These are phyloP conservation scores for Cadophora luteo-olivacea DNA, from an alignment of 2,329 filamentous ascomycete species.

Conservation along the genomic window DNA sequence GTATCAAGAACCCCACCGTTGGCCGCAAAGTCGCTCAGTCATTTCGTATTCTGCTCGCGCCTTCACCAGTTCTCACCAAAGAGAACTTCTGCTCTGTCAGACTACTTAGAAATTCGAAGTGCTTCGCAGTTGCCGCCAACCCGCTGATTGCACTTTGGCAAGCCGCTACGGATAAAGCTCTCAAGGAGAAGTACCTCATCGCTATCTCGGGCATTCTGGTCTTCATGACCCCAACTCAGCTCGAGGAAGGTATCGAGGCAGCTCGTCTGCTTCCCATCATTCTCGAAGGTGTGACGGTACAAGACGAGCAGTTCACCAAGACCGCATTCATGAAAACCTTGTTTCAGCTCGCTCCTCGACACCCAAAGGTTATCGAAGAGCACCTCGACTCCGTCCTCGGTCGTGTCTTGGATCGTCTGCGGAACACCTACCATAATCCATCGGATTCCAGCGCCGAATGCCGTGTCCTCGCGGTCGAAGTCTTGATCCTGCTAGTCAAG, in stretches of 20 bases:
- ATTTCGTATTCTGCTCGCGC: constrained; percentile 40
- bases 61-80: constrained; percentile 39
- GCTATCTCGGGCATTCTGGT: constrained; percentile 41
- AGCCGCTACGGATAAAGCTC: neutral
- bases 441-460: constrained; percentile 36
- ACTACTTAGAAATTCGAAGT: constrained; percentile 36
- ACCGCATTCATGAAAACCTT: constrained; percentile 36
- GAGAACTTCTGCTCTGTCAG: constrained; percentile 42
- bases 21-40: constrained; percentile 38
- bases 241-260: constrained; percentile 29
- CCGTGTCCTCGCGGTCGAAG: constrained; percentile 40
- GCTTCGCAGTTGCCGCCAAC: constrained; percentile 32
- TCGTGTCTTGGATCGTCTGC: constrained; percentile 40
- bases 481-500: constrained; percentile 37
- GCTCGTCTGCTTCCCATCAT: constrained; percentile 35
- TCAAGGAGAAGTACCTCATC: constrained; percentile 40
- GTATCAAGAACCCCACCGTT: constrained; percentile 27
- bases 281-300: constrained; percentile 38
- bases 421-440: constrained; percentile 40
- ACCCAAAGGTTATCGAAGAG: constrained; percentile 33
- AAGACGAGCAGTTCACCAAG: constrained; percentile 38
- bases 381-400: constrained; percentile 41
- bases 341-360: constrained; percentile 32
- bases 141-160: constrained; percentile 33
- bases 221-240: constrained; percentile 31